Evolutionary conservation across 768 basidiomycete species (phyloP), one percentile per base, ranked within the genome.

Genomic region (Naematelia encephala): DNA sequence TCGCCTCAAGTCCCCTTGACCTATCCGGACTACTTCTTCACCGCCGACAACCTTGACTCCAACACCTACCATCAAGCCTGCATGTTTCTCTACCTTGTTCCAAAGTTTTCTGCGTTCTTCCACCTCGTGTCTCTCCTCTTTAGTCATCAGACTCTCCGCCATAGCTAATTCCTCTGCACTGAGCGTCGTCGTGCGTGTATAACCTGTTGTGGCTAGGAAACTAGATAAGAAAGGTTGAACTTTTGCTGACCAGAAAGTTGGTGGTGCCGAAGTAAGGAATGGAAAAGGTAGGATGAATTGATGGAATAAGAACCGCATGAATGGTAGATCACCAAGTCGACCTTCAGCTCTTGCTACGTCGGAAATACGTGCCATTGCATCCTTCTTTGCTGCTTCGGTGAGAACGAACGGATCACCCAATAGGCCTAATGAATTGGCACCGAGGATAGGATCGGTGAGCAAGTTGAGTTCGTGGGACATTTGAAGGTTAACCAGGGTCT

Each of bases 221-320:
- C 87, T 89, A 30, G 86, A 85, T 55, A 92, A 82, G 76, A 98
- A 98, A 0, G 94, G 93, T 78, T 98, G 94, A 2, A 99, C 84
- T 77, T 99, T 98, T 59, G 86, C 85, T 1, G 89, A 86, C 79
- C 94, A 99, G 78, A 99, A 98, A 67, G 89, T 84, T 67, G 87
- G 84, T 0, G 91, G 92, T 0, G 92, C 93, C 1, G 87, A 80
- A 49, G 85, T 84, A 77, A 99, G 85, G 81, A 99, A 96, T 13
- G 96, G 96, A 73, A 99, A 98, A 0, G 92, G 89, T 57, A 97
- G 82, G 59, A 97, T 82, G 72, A 91, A 97, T 75, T 93, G 90
- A 54, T 87, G 86, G 75, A 98, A 93, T 66, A 94, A 82, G 78
- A 88, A 96, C 22, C 86, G 83, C 61, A 97, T 80, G 74, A 99